A percentile compares a stretch with the other conserved stretches of the same genome.
Evolutionary conservation across 331 rosid genomes (phyloP).

Genomic region (Malus hybrid): DNA sequence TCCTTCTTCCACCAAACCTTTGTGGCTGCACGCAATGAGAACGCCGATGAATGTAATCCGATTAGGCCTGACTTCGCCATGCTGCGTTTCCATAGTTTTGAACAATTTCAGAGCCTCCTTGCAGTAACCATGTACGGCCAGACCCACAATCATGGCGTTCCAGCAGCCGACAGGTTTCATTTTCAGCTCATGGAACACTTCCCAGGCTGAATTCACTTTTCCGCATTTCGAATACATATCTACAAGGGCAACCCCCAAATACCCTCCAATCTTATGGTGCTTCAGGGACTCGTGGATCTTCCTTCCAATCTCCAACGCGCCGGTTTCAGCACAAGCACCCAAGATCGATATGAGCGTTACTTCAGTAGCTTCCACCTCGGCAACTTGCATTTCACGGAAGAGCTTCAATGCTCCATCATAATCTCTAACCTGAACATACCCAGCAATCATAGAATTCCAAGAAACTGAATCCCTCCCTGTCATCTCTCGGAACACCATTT

Average conservation of each 20-base stretch:
- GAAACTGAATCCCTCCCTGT: constrained; percentile 52
- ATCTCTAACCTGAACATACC: constrained; percentile 37
- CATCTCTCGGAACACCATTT: constrained; percentile 45
- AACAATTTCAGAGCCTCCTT: constrained; percentile 44
- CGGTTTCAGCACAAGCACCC: constrained; percentile 58
- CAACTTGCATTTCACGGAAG: constrained; percentile 44
- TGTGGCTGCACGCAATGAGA: constrained; percentile 63
- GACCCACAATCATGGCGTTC: constrained; percentile 70
- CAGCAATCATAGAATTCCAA: constrained; percentile 68
- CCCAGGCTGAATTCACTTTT: constrained; percentile 50
- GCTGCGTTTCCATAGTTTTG: constrained; percentile 36
- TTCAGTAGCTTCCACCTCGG: constrained; percentile 38
- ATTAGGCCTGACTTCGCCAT: constrained; percentile 39
- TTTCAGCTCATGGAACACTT: constrained; percentile 40
- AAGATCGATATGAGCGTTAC: constrained; percentile 42
- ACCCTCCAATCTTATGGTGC: constrained; percentile 43
- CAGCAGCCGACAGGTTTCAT: constrained; percentile 56
- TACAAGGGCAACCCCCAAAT: constrained; percentile 48
- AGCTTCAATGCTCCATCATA: constrained; percentile 35
- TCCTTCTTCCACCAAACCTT: constrained; percentile 66
- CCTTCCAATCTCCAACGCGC: constrained; percentile 42
- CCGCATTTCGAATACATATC: constrained; percentile 76
- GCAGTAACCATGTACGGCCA: constrained; percentile 58
- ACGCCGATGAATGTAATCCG: constrained; percentile 51
- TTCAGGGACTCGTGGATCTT: constrained; percentile 39